Evolutionary conservation across 495 filamentous ascomycete genomes (phyloP).

Genomic region (Talaromyces adpressus): DNA sequence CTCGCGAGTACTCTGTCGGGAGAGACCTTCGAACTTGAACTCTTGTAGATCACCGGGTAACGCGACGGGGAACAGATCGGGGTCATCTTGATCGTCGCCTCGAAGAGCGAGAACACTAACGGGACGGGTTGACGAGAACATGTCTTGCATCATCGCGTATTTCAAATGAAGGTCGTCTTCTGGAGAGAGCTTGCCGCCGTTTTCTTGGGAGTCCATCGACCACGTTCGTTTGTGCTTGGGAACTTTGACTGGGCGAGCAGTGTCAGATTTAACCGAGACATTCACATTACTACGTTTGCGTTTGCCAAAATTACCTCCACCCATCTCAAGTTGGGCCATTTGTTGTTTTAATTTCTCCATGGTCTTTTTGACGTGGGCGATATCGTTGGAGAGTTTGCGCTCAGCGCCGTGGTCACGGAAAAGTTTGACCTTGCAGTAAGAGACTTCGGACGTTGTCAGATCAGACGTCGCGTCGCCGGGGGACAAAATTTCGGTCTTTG

Average conservation of each 20-base stretch:
- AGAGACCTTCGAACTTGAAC: slow-evolving; percentile 46
- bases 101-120: slow-evolving; percentile 78
- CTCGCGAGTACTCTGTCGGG: slow-evolving; percentile 49
- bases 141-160: slow-evolving; percentile 78
- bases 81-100: slow-evolving; percentile 80
- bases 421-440: slow-evolving; percentile 92
- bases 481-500: slow-evolving; percentile 68
- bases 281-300: slow-evolving; percentile 64
- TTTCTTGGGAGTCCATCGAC: slow-evolving; percentile 89
- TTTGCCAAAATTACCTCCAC: slow-evolving; percentile 83
- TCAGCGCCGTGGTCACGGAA: slow-evolving; percentile 97
- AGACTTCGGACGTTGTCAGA: slow-evolving; percentile 57
- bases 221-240: slow-evolving; percentile 89
- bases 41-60: slow-evolving; percentile 62
- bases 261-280: slow-evolving; percentile 36
- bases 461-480: slow-evolving; percentile 33
- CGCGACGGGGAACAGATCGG: slow-evolving; percentile 76
- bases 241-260: slow-evolving; percentile 60
- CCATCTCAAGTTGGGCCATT: slow-evolving; percentile 78
- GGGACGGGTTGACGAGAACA: slow-evolving; percentile 88
- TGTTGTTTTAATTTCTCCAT: slow-evolving; percentile 94
- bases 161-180: slow-evolving; percentile 90
- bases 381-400: slow-evolving; percentile 87
- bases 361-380: slow-evolving; percentile 86
- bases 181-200: slow-evolving; percentile 53